Evolutionary conservation across 345 rosid species (phyloP), one percentile per base, ranked within the genome.

Genomic region (Punica granatum): DNA sequence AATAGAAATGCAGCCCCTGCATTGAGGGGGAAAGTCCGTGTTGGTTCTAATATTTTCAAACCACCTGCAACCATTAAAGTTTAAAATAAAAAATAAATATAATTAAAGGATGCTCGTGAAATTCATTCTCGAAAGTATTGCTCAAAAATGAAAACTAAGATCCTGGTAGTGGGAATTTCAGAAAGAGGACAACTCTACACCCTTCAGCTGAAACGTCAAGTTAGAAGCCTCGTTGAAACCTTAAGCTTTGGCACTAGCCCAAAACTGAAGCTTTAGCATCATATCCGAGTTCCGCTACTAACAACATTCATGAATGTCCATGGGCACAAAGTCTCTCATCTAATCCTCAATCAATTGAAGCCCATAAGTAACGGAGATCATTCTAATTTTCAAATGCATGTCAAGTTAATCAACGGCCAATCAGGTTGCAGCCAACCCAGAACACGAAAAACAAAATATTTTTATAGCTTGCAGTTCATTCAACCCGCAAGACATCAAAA

Each of bases 31-130:
- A 30, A 56, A 28, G 18, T 26, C 15, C 13, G 33, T 26, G 61
- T 56, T 14, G 34, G 61, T 56, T 56, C 2, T 56, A 10, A 26
- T 11, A n/a, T 26, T 56, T 56, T 30, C 34, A 56, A 56, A 26
- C 61, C 70, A 59, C 81, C 81, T 76, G 81, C 85, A 76, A 48
- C 59, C 73, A 81, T 49, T 71, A 60, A 34, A 68, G 51, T 32
- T 61, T 62, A 36, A 18, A 70, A 60, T 31, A 65, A 37, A 63
- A 35, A 48, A 72, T 53, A 51, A 37, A 37, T 70, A 54, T 63
- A 68, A 65, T 61, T 25, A 32, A 26, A 56, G 33, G 34, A 56
- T 12, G 34, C 13, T 26, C 18, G 34, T 28, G 61, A 28, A 26
- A 56, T 13, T 56, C 61, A 51, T 25, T 51, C 28, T 25, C 11